Percentiles rank a stretch among this genome's conserved stretches.
Evolutionary conservation across 2,329 filamentous ascomycete species (phyloP).

Genomic region (Penicillium palitans): DNA sequence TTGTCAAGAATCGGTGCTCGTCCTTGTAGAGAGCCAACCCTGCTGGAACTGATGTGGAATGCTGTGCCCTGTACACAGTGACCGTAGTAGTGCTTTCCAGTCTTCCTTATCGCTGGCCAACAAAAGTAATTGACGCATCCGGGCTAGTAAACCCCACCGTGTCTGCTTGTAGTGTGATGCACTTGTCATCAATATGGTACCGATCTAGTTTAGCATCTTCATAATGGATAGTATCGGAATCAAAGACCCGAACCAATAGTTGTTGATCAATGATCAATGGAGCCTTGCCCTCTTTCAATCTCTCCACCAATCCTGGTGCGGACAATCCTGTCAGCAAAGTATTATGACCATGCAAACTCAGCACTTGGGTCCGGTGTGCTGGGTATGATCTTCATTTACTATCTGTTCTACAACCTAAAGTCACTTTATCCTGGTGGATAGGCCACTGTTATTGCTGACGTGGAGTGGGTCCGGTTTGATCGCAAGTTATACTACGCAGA

Average conservation of each 20-base stretch:
- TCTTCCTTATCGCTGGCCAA: conserved; percentile 8
- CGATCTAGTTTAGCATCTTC: conserved; percentile 11
- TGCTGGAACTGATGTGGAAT: background rate
- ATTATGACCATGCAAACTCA: conserved; percentile 32
- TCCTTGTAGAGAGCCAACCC: conserved; percentile 9
- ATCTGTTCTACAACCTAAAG: conserved; percentile 39
- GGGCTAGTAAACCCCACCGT: background rate
- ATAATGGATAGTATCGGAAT: conserved; percentile 43
- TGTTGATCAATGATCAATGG: conserved; percentile 50
- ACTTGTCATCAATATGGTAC: background rate
- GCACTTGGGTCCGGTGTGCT: conserved; percentile 41
- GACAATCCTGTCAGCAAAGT: conserved; percentile 43
- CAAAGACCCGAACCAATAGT: conserved; percentile 39
- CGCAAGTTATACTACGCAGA: conserved; percentile 48
- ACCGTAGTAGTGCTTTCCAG: background rate
- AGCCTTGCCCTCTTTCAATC: conserved; percentile 43
- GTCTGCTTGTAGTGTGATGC: background rate
- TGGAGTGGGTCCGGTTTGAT: conserved; percentile 27
- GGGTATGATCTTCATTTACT: conserved; percentile 48
- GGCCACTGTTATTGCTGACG: background rate
- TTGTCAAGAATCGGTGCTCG: conserved; percentile 10
- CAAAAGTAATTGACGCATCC: background rate
- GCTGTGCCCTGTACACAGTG: background rate
- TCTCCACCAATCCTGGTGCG: conserved; percentile 43
- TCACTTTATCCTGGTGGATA: background rate